A percentile compares a stretch with the other conserved stretches of the same genome.
These are phyloP conservation scores for Pseudomassariella vexata DNA, from an alignment of 2,329 filamentous ascomycete species.

Conservation along the genomic window DNA sequence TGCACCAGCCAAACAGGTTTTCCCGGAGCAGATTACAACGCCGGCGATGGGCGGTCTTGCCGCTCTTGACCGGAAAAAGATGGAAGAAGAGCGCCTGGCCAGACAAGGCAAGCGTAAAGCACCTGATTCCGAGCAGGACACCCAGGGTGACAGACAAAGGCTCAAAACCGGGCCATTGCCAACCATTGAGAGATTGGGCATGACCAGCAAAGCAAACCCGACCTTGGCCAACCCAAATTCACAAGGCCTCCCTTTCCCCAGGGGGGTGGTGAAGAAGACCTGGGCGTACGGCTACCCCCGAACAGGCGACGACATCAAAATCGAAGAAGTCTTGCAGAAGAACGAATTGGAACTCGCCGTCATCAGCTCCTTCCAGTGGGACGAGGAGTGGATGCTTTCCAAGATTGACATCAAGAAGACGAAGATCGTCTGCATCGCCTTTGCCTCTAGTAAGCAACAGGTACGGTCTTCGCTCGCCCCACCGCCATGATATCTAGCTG, in stretches of 20 bases:
- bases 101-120: constrained; percentile 58
- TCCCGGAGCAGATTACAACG: too few species aligned
- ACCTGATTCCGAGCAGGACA: constrained; percentile 12
- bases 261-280: constrained; percentile 74
- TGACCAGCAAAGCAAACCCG: not conserved
- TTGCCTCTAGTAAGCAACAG: constrained; percentile 45
- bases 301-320: constrained; percentile 67
- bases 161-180: constrained; percentile 8
- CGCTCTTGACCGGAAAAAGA: constrained; percentile 68
- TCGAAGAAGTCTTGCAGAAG: constrained; percentile 80
- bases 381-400: constrained; percentile 70
- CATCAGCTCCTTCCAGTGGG: constrained; percentile 82
- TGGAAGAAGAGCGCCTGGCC: constrained; percentile 79
- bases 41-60: constrained; percentile 30
- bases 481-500: not conserved
- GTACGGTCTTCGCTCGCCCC: constrained; percentile 29
- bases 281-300: constrained; percentile 62
- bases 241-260: constrained; percentile 33
- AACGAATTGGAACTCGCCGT: constrained; percentile 68
- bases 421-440: constrained; percentile 56
- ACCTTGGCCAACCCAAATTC: not conserved
- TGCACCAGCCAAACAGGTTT: constrained; percentile 2
- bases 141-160: constrained; percentile 11
- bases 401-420: constrained; percentile 61
- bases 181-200: not conserved